Base-by-base conservation (phyloP, 768 basidiomycete genomes). In the Mycena galopus region DNA sequence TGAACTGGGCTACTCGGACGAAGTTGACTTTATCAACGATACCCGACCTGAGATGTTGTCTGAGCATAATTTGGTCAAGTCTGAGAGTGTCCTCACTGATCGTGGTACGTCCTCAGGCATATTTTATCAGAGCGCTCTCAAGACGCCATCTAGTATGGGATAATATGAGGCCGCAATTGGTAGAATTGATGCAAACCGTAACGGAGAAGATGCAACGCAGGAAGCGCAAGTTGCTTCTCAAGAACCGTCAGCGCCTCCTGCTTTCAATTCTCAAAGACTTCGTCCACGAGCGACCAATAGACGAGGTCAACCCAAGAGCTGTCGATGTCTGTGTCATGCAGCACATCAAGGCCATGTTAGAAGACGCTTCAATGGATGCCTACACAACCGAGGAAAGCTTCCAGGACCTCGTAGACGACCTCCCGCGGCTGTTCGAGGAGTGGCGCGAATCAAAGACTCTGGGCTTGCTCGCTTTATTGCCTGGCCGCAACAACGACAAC, bases 301-400 rank as follows among this genome's bases (percentile, higher is more conserved):
- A 75, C 51, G 66, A 78, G 19, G 58, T 78, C 33, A 35, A 75
- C 19, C 80, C 78, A 27, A 65, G 77, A 37, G 67, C 77, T 16
- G 73, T 77, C 50, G 80, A 79, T 42, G 56, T 78, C 33, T 78
- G 75, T 19, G 63, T 70, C 42, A 58, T 79, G 59, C 75, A 78
- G 14, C 42, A 74, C 19, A 60, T 79, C 57, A 77, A 68, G 67
- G 74, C 72, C 30, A 77, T 81, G 51, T 42, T 81, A 6, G 69
- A 78, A 56, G 69, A 76, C 27, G 68, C 73, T 3, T 69, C 75
- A 23, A 59, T 68, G 29, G 73, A 73, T 21, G 56, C 70, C 25
- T 74, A 74, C 59, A 67, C 73, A 17, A 75, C 74, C 3, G 61
- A 73, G 58, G 76, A 76, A 11, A 66, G 67, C 53, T 78, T 80